Evolutionary conservation across 2,329 filamentous ascomycete genomes (phyloP).

Genomic region (Fusarium sp.): DNA sequence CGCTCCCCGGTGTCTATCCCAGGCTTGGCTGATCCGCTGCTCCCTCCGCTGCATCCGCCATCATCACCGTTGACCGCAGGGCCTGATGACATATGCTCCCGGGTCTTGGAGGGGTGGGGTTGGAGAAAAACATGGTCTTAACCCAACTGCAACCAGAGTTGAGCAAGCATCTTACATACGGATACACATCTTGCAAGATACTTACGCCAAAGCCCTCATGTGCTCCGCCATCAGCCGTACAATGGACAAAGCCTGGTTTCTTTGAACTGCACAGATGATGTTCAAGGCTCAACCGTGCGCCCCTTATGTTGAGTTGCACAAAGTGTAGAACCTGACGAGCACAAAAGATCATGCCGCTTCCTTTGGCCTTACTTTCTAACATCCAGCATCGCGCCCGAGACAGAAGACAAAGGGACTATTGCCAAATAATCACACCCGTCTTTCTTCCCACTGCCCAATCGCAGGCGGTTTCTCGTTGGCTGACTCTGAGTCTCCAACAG

Average conservation of each 20-base stretch:
- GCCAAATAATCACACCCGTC: conserved; percentile 40
- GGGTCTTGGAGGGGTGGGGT: conserved; percentile 41
- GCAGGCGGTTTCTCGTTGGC: conserved; percentile 15
- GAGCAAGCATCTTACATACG: conserved; percentile 24
- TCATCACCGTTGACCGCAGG: conserved; percentile 22
- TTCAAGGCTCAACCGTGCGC: conserved; percentile 24
- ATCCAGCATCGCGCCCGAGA: conserved; percentile 22
- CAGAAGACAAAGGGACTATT: conserved; percentile 40
- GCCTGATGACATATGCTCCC: conserved; percentile 35
- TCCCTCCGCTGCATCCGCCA: conserved; percentile 37
- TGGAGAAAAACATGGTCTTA: conserved; percentile 22
- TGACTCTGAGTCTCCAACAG: conserved; percentile 28
- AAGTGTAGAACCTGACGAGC: conserved; percentile 31
- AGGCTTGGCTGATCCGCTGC: conserved; percentile 28
- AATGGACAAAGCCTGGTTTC: conserved; percentile 18
- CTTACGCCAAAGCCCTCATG: conserved; percentile 37
- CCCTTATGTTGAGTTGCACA: conserved; percentile 38
- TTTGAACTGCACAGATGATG: conserved; percentile 1
- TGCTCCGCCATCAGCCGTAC: conserved; percentile 38
- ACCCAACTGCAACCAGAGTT: conserved; percentile 27
- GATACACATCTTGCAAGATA: conserved; percentile 21
- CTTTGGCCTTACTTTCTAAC: conserved; percentile 22
- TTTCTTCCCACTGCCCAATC: conserved; percentile 32
- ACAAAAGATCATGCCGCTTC: conserved; percentile 34
- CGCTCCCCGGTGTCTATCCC: conserved; percentile 25